phyloP scores from a whole-genome alignment of 2,329 filamentous ascomycete genomes.

The Nemania sp. region DNA sequence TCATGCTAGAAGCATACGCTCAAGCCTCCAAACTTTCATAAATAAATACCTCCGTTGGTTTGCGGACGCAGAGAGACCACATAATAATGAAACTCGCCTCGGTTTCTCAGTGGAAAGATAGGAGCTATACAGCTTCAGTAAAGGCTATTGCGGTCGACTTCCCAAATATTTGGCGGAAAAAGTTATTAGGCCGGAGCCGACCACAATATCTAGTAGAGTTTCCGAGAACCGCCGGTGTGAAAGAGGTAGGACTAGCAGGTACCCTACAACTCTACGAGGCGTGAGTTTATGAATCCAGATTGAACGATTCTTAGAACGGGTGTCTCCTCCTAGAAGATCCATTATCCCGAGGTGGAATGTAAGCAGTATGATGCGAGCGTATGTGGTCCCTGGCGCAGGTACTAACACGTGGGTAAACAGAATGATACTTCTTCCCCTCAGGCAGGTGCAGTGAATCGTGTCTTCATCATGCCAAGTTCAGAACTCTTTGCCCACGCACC shows the following conservation, averaged over 20 bases:
- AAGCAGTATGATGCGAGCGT: not conserved
- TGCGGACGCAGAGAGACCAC: not conserved
- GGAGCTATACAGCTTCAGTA: not conserved
- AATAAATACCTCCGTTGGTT: not conserved
- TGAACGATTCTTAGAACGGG: not conserved
- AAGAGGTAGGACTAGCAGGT: not conserved
- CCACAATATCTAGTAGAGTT: not conserved
- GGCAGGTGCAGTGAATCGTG: slow-evolving; percentile 58
- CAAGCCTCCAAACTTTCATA: not conserved
- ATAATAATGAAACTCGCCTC: not conserved
- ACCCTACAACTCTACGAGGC: no score
- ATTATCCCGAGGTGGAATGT: not conserved
- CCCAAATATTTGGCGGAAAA: not conserved
- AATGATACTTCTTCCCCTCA: slow-evolving; percentile 6
- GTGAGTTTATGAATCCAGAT: no score
- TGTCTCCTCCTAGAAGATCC: not conserved
- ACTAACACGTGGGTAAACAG: not conserved
- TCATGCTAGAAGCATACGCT: not conserved
- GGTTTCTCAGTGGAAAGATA: not conserved
- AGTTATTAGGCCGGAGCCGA: no score
- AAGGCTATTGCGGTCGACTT: not conserved
- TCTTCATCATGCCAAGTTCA: slow-evolving; percentile 69
- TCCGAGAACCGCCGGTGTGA: not conserved
- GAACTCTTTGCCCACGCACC: slow-evolving; percentile 71
- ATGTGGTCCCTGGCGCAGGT: not conserved